Evolutionary conservation across 768 basidiomycete genomes (phyloP), one percentile per base, ranked within the genome.

Genomic region (Kockovaella imperatae): DNA sequence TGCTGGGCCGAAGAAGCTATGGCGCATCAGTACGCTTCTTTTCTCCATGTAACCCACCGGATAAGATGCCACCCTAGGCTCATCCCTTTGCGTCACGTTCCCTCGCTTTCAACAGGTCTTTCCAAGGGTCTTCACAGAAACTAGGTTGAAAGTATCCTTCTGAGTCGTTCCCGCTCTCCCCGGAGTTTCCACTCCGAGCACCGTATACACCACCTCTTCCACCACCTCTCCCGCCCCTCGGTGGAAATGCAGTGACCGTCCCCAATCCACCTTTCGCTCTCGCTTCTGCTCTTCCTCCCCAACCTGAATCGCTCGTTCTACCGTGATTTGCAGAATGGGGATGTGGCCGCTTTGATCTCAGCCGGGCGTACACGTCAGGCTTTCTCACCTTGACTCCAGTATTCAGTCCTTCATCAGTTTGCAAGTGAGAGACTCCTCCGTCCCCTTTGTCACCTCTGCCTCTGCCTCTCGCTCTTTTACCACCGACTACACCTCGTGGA

Each of bases 111-210:
- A 52, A 15, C 30, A 62, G 35, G 11, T 51, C 49, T 45, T 56
- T 51, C 60, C 60, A 62, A 23, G 60, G 60, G 44, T 62, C 60
- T 30, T 62, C 49, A 18, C 54, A 49, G 36, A 59, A 54, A 34
- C 60, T 59, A 25, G 50, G 46, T 26, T 59, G 53, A 44, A 56
- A 62, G 39, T 47, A 59, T n/a, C 60, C 60, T 30, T 18, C 13
- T 11, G 28, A 11, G 24, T 24, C 30, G 18, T 36, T 14, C 13
- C 30, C 26, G 5, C 46, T 31, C 15, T 36, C 47, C 18, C 39
- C 45, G n/a, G 11, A 21, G 3, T 56, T 52, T n/a, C 47, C 34
- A n/a, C 54, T 34, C 29, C 46, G 21, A 5, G 46, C n/a, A 40
- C 28, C 6, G 4, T 29, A 15, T 8, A 45, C 44, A 14, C 43